A percentile compares a stretch with the other conserved stretches of the same genome.
Conservation (phyloP, 768 basidiomycete species). For the Suillus alpinus region DNA sequence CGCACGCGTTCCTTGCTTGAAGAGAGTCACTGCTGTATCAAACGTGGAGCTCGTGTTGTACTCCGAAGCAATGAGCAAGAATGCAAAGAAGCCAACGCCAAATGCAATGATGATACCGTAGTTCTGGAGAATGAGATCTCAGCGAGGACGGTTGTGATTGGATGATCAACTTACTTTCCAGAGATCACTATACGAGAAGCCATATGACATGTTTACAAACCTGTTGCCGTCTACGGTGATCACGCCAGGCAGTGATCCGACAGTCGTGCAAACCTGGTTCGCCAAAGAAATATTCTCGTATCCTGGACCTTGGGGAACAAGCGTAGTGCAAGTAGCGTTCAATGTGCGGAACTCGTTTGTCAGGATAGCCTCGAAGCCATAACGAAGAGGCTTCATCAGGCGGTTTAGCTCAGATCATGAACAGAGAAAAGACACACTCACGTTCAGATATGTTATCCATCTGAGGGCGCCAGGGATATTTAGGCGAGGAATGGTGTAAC, state of each 20-base stretch:
- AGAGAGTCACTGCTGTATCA: slow-evolving; percentile 30
- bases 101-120: slow-evolving; percentile 46
- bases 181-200: slow-evolving; percentile 25
- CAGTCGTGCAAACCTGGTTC: slow-evolving; percentile 43
- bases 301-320: slow-evolving; percentile 31
- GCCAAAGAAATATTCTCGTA: slow-evolving; percentile 30
- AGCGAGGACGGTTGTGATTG: slow-evolving; percentile 6
- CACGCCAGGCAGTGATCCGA: slow-evolving; percentile 40
- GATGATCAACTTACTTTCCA: slow-evolving; percentile 37
- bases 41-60: slow-evolving; percentile 25
- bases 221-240: slow-evolving; percentile 39
- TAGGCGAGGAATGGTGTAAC: slow-evolving; percentile 30
- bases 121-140: slow-evolving; percentile 25
- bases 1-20: slow-evolving; percentile 11
- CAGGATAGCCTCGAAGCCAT: slow-evolving; percentile 29
- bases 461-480: slow-evolving; percentile 12
- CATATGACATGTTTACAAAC: slow-evolving; percentile 35
- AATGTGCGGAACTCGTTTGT: slow-evolving; percentile 48
- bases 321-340: slow-evolving; percentile 33
- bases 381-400: slow-evolving; percentile 33
- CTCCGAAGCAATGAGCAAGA: slow-evolving; percentile 37
- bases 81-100: slow-evolving; percentile 35
- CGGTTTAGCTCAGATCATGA: slow-evolving; percentile 20
- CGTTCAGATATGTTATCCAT: slow-evolving; percentile 20
- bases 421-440: slow-evolving; percentile 35